Percentiles rank a stretch among this genome's conserved stretches.
phyloP scores from a whole-genome alignment of 2,329 filamentous ascomycete species.

The Zymoseptoria crescenta region DNA sequence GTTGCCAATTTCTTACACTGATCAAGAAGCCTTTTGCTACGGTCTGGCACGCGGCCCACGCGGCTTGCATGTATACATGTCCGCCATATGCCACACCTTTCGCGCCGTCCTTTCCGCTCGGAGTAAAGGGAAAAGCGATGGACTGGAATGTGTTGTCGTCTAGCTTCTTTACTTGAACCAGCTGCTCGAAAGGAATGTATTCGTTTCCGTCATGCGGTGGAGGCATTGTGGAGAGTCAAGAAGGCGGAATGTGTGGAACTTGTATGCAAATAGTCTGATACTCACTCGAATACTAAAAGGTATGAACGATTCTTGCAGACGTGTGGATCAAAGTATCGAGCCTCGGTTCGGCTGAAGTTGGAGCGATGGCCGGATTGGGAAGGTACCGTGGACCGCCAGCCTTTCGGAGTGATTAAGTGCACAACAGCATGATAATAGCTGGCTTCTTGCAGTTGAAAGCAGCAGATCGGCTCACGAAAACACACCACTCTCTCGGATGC shows the following conservation, averaged over 20 bases:
- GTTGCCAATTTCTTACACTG: slow-evolving; percentile 34
- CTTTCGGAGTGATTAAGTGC: too few species aligned
- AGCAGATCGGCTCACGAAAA: too few species aligned
- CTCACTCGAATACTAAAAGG: not conserved
- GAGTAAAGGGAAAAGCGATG: slow-evolving; percentile 33
- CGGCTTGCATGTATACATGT: slow-evolving; percentile 48
- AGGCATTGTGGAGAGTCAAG: slow-evolving; percentile 1
- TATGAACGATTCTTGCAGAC: not conserved
- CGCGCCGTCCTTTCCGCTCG: slow-evolving; percentile 12
- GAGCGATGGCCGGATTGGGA: not conserved
- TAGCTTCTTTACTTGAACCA: slow-evolving; percentile 32
- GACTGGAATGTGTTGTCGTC: slow-evolving; percentile 31
- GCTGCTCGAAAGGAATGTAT: slow-evolving; percentile 29
- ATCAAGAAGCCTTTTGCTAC: slow-evolving; percentile 41
- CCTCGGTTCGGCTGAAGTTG: not conserved
- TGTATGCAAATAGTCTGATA: too few species aligned
- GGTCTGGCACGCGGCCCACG: slow-evolving; percentile 48
- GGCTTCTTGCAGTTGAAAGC: too few species aligned
- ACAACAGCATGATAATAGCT: too few species aligned
- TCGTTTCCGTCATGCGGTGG: slow-evolving; percentile 14
- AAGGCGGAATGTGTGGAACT: too few species aligned
- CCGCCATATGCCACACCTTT: slow-evolving; percentile 42
- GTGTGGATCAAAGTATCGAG: not conserved
- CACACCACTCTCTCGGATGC: too few species aligned
- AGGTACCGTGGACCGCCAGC: not conserved